Evolutionary conservation across 768 basidiomycete genomes (phyloP).

Genomic region (Lactifluus piperatus): DNA sequence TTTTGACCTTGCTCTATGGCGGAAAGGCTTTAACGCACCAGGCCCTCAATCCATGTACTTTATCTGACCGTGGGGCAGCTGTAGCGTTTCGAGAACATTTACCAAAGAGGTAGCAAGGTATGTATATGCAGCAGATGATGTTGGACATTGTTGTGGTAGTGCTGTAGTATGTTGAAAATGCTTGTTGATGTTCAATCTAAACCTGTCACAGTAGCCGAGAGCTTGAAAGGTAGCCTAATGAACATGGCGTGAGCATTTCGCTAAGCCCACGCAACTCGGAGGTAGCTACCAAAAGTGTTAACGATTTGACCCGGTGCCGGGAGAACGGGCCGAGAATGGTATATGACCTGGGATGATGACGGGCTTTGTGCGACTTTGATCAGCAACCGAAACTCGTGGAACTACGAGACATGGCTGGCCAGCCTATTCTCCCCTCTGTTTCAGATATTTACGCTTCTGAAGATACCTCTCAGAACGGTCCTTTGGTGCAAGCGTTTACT

Average conservation of each 20-base stretch:
- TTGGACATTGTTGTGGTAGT: neutral
- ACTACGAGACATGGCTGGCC: slow-evolving; percentile 3
- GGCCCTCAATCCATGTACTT: slow-evolving; percentile 16
- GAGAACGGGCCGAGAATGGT: neutral
- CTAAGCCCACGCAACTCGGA: too few relatives aligned
- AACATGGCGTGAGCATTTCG: too few relatives aligned
- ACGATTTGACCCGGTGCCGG: neutral
- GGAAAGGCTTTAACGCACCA: slow-evolving; percentile 7
- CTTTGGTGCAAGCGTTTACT: slow-evolving; percentile 31
- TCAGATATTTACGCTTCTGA: slow-evolving; percentile 9
- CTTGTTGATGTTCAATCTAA: neutral
- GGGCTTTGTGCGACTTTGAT: neutral
- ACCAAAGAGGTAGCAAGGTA: neutral
- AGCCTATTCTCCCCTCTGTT: slow-evolving; percentile 3
- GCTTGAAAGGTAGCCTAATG: too few relatives aligned
- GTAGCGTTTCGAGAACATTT: neutral
- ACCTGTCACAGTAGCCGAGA: neutral
- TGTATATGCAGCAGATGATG: neutral
- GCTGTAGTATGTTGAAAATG: neutral
- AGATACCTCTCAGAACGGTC: slow-evolving; percentile 16
- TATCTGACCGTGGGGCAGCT: neutral
- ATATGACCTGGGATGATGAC: neutral
- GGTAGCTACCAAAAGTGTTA: too few relatives aligned
- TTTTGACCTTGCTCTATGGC: slow-evolving; percentile 11
- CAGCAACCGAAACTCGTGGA: neutral